These are phyloP conservation scores for Pyricularia sp. DNA, from an alignment of 2,329 filamentous ascomycete species.

Conservation along the genomic window DNA sequence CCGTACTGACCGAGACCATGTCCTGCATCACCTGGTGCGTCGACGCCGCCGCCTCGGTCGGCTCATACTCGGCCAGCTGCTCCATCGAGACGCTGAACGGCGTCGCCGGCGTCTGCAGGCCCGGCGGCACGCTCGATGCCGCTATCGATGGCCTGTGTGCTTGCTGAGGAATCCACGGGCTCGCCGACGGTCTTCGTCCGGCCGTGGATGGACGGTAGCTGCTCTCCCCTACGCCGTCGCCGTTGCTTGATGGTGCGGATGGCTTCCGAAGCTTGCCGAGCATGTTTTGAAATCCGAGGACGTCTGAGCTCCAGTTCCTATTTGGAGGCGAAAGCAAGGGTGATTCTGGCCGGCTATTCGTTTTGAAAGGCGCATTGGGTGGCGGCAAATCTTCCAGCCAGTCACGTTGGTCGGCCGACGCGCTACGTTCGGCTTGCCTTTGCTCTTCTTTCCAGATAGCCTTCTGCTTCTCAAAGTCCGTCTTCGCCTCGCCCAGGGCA, in stretches of 20 bases:
- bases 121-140: constrained; percentile 9
- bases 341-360: constrained; percentile 43
- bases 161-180: constrained; percentile 20
- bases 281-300: constrained; percentile 34
- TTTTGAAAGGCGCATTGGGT: constrained; percentile 17
- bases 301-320: constrained; percentile 45
- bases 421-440: constrained; percentile 9
- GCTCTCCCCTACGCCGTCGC: constrained; percentile 28
- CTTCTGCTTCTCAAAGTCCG: constrained; percentile 42
- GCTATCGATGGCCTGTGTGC: constrained; percentile 27
- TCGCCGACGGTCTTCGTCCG: constrained; percentile 39
- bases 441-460: constrained; percentile 21
- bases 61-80: constrained; percentile 37
- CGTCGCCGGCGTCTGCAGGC: constrained; percentile 15
- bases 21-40: constrained; percentile 68
- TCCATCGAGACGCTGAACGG: constrained; percentile 41
- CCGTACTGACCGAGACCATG: constrained; percentile 80
- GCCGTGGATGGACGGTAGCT: constrained; percentile 17
- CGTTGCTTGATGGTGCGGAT: constrained; percentile 41
- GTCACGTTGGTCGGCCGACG: constrained; percentile 30
- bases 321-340: constrained; percentile 38
- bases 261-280: constrained; percentile 32
- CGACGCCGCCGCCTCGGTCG: constrained; percentile 46
- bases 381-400: constrained; percentile 42
- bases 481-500: constrained; percentile 45